Conservation (phyloP, 2,329 filamentous ascomycete species). For the Pseudogymnoascus sp. region DNA sequence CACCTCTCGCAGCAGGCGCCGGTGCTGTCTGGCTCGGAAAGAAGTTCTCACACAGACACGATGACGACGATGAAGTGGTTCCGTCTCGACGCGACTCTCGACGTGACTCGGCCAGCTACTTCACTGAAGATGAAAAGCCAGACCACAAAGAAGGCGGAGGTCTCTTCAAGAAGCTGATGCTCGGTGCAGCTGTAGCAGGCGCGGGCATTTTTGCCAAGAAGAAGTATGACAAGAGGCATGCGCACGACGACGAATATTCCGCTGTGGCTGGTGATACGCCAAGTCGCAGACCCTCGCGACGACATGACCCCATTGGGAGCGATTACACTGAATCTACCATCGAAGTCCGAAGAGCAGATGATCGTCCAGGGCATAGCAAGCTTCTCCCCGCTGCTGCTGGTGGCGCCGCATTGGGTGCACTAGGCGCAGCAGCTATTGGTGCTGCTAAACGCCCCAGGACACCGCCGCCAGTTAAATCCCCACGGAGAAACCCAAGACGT, state of each 20-base stretch:
- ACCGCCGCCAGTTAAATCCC: slow-evolving; percentile 36
- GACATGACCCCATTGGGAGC: slow-evolving; percentile 25
- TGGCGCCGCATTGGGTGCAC: not conserved
- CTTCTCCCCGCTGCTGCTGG: slow-evolving; percentile 4
- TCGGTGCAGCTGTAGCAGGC: slow-evolving; percentile 54
- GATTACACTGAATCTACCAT: slow-evolving; percentile 41
- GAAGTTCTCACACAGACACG: slow-evolving; percentile 20
- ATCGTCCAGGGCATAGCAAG: slow-evolving; percentile 28
- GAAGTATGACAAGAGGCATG: slow-evolving; percentile 47
- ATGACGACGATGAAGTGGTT: slow-evolving; percentile 41
- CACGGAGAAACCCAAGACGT: slow-evolving; percentile 35
- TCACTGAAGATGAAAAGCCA: slow-evolving; percentile 55
- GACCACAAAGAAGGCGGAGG: slow-evolving; percentile 41
- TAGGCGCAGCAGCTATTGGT: slow-evolving; percentile 38
- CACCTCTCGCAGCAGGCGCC: slow-evolving; percentile 49
- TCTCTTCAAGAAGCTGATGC: slow-evolving; percentile 53
- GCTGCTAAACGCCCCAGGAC: slow-evolving; percentile 35
- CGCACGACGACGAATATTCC: slow-evolving; percentile 54
- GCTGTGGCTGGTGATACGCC: slow-evolving; percentile 57
- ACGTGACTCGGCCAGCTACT: slow-evolving; percentile 49
- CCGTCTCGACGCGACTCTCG: slow-evolving; percentile 41
- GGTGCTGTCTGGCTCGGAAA: slow-evolving; percentile 45
- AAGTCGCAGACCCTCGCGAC: slow-evolving; percentile 37
- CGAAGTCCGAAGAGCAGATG: slow-evolving; percentile 22
- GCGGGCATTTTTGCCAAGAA: slow-evolving; percentile 55